A percentile compares a stretch with the other conserved stretches of the same genome.
Conservation (phyloP, 345 rosid genomes). For the Bretschneidera sinensis region DNA sequence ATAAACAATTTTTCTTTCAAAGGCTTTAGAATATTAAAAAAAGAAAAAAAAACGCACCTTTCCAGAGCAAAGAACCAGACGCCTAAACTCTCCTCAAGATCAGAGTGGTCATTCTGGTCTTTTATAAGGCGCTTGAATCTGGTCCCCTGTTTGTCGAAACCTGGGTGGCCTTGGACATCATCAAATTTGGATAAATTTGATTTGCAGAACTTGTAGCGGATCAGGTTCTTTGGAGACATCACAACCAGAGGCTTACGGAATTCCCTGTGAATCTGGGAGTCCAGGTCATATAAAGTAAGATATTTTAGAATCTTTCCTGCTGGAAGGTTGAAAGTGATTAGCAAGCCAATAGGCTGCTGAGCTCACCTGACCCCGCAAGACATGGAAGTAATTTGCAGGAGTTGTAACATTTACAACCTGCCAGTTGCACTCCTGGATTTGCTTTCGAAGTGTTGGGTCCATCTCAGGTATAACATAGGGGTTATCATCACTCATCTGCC, state of each 20-base stretch:
- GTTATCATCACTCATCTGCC: conserved; percentile 84
- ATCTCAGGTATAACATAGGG: conserved; percentile 76
- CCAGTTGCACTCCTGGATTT: conserved; percentile 87
- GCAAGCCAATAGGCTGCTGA: conserved; percentile 13
- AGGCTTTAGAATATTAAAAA: too few relatives aligned
- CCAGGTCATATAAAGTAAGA: too few relatives aligned
- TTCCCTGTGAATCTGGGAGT: conserved; percentile 68
- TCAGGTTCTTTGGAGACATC: conserved; percentile 93
- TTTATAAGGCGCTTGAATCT: too few relatives aligned
- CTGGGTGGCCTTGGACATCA: conserved; percentile 92
- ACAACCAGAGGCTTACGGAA: conserved; percentile 98
- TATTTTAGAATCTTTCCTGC: too few relatives aligned
- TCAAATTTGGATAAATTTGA: conserved; percentile 92
- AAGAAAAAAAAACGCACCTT: conserved; percentile 41
- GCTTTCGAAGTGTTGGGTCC: conserved; percentile 71
- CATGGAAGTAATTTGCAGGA: conserved; percentile 88
- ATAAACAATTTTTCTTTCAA: too few relatives aligned
- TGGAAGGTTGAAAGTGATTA: too few relatives aligned
- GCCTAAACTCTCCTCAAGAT: conserved; percentile 77
- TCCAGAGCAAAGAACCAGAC: conserved; percentile 90
- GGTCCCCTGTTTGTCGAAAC: conserved; percentile 96
- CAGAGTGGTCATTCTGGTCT: conserved; percentile 77
- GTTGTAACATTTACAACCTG: conserved; percentile 86
- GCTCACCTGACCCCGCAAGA: conserved; percentile 68
- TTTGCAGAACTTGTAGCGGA: conserved; percentile 87